Evolutionary conservation across 495 filamentous ascomycete species (phyloP).

Genomic region (Daldinia concentrica): DNA sequence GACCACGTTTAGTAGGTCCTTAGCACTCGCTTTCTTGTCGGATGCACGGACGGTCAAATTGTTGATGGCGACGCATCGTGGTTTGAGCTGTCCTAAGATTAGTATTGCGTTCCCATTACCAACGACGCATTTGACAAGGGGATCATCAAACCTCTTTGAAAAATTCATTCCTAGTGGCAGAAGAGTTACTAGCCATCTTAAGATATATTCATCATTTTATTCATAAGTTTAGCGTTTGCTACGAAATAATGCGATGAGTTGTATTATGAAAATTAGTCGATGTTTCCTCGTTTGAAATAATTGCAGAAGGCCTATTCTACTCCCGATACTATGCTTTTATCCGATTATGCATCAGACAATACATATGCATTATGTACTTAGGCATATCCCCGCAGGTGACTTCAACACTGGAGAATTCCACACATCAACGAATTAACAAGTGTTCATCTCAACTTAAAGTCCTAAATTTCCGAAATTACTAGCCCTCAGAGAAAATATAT

Average conservation of each 20-base stretch:
- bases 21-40: conserved; percentile 60
- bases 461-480: background rate
- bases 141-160: conserved; percentile 51
- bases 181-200: conserved; percentile 39
- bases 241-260: background rate
- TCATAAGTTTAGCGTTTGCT: background rate
- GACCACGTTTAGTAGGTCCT: conserved; percentile 64
- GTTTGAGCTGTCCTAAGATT: conserved; percentile 66
- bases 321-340: background rate
- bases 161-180: conserved; percentile 50
- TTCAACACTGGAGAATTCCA: background rate
- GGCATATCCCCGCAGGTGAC: background rate
- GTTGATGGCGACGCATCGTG: conserved; percentile 80
- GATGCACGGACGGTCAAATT: conserved; percentile 70
- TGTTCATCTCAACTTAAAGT: background rate
- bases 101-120: conserved; percentile 10
- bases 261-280: background rate
- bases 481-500: background rate
- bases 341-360: background rate
- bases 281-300: background rate
- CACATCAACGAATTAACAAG: background rate
- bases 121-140: background rate
- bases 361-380: background rate
- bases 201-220: conserved; percentile 23
- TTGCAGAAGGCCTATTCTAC: background rate